A percentile compares a stretch with the other conserved stretches of the same genome.
phyloP scores from a whole-genome alignment of 2,329 filamentous ascomycete genomes.

The Aspergillus latus region DNA sequence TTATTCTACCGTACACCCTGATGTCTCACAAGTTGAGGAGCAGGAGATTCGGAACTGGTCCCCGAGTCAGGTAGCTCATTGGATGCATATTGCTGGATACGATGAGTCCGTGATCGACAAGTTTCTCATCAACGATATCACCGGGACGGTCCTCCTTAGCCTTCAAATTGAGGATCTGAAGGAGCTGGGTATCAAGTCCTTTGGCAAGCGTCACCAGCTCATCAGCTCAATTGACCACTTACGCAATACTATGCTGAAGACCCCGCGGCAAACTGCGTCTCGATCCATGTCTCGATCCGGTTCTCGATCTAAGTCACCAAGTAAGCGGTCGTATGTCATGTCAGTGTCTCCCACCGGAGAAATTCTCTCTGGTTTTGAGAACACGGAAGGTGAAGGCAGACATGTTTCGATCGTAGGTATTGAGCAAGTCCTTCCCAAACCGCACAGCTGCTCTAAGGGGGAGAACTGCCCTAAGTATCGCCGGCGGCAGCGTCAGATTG shows the following conservation, averaged over 20 bases:
- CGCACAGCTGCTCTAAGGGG: slow-evolving; percentile 81
- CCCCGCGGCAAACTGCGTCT: no score
- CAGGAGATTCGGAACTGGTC: slow-evolving; percentile 23
- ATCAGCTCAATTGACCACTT: slow-evolving; percentile 34
- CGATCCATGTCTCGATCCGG: no score
- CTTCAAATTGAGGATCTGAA: slow-evolving; percentile 80
- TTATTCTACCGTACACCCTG: no score
- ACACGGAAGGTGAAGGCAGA: slow-evolving; percentile 22
- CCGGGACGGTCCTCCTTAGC: slow-evolving; percentile 81
- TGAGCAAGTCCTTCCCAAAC: slow-evolving; percentile 83
- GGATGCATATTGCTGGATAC: slow-evolving; percentile 7
- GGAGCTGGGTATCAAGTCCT: slow-evolving; percentile 62
- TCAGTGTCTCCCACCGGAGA: no score
- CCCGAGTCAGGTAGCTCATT: slow-evolving; percentile 19
- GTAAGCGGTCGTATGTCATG: no score
- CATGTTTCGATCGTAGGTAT: slow-evolving; percentile 83
- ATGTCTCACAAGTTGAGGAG: no score
- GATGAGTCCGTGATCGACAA: slow-evolving; percentile 68
- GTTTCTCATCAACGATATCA: slow-evolving; percentile 91
- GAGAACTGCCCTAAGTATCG: slow-evolving; percentile 76
- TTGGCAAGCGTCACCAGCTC: slow-evolving; percentile 61
- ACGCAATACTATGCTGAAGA: no score
- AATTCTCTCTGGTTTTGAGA: no score
- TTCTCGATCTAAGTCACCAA: no score
- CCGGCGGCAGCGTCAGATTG: slow-evolving; percentile 75